phyloP scores from a whole-genome alignment of 2,329 filamentous ascomycete genomes.

The Phoma sp. region DNA sequence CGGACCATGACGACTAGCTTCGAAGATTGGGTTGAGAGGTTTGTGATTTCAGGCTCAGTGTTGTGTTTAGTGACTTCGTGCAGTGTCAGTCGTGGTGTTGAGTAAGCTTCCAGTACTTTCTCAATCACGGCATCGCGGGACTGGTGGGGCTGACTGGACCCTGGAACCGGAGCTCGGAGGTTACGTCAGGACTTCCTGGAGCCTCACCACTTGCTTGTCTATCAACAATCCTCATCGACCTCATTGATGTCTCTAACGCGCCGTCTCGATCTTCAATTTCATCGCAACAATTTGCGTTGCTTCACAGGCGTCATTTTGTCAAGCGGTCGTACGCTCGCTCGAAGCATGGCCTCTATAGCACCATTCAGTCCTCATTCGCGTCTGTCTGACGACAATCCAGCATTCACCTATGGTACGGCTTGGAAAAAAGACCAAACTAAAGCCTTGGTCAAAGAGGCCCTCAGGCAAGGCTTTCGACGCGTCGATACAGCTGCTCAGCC shows the following conservation, averaged over 20 bases:
- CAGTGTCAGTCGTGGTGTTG: conserved; percentile 1
- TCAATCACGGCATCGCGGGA: conserved; percentile 15
- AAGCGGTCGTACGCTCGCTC: background rate
- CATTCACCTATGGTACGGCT: conserved; percentile 79
- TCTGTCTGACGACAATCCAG: conserved; percentile 21
- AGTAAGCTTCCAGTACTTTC: conserved; percentile 13
- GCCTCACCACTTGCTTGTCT: conserved; percentile 3
- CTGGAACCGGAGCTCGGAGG: conserved; percentile 14
- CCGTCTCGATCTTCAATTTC: fast-evolving
- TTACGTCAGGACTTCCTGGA: conserved; percentile 13
- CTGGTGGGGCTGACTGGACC: conserved; percentile 18
- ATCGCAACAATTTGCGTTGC: background rate
- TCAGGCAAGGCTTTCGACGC: conserved; percentile 72
- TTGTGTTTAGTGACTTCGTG: background rate
- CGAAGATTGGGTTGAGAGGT: no score
- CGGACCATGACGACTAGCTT: conserved; percentile 29
- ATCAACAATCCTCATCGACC: background rate
- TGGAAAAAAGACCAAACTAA: conserved; percentile 78
- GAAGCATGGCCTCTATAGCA: conserved; percentile 28
- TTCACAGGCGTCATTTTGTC: no score
- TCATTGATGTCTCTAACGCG: background rate
- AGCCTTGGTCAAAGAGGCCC: conserved; percentile 70
- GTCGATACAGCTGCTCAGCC: conserved; percentile 82
- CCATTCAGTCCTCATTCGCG: conserved; percentile 21
- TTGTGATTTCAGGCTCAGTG: background rate